Evolutionary conservation across 1,139 yeast species (phyloP).

Genomic region (Lodderomyces jiufengensis): DNA sequence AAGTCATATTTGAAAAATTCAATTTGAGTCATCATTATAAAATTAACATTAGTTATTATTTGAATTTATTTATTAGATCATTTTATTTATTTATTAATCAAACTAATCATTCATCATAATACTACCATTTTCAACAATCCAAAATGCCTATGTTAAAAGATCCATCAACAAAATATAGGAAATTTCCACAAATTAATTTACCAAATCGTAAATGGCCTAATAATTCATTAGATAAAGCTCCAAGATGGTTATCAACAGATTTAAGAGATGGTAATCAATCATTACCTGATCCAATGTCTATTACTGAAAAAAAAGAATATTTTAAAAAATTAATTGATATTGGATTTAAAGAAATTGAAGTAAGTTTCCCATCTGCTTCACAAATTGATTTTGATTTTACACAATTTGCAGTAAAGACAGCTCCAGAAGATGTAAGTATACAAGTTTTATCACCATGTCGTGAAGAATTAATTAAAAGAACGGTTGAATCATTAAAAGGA

Average conservation of each 20-base stretch:
- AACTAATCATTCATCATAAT: too few species aligned
- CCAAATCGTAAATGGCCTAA: slow-evolving; percentile 88
- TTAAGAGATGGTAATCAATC: slow-evolving; percentile 97
- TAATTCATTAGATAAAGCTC: slow-evolving; percentile 70
- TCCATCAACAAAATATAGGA: slow-evolving; percentile 73
- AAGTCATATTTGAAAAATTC: too few species aligned
- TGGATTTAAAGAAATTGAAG: slow-evolving; percentile 97
- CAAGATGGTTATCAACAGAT: slow-evolving; percentile 96
- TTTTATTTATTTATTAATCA: too few species aligned
- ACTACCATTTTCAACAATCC: too few species aligned
- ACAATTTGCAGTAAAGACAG: slow-evolving; percentile 83
- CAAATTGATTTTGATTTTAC: slow-evolving; percentile 97
- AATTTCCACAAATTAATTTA: slow-evolving; percentile 63
- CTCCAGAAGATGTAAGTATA: slow-evolving; percentile 89
- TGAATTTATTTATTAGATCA: too few species aligned
- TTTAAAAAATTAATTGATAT: slow-evolving; percentile 81
- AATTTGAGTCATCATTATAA: too few species aligned
- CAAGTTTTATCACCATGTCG: slow-evolving; percentile 93
- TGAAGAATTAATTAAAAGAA: slow-evolving; percentile 82
- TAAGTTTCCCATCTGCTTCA: slow-evolving; percentile 93
- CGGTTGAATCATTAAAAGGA: slow-evolving; percentile 84
- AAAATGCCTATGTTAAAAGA: slow-evolving; percentile 46
- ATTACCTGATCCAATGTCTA: slow-evolving; percentile 94
- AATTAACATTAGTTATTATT: too few species aligned
- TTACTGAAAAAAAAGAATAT: slow-evolving; percentile 83